Evolutionary conservation across 441 rosid genomes (phyloP).

Genomic region (Erodium chrysanthum): DNA sequence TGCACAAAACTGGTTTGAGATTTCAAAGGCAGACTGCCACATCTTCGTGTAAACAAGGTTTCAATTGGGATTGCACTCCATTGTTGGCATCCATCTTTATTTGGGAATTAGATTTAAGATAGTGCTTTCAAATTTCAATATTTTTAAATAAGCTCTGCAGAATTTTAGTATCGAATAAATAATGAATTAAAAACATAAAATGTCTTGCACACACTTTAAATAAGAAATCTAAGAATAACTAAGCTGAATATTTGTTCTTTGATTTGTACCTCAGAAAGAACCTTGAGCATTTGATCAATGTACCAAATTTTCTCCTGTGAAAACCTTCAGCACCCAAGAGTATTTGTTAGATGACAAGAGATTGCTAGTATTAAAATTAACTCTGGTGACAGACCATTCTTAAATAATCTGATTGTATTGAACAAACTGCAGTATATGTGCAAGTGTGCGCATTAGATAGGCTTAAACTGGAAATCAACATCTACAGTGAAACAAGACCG

Average conservation of each 20-base stretch:
- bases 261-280: constrained; percentile 79
- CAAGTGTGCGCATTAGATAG: background rate
- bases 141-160: background rate
- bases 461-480: background rate
- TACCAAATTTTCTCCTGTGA: constrained; percentile 95
- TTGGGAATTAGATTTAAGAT: background rate
- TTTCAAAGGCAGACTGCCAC: background rate
- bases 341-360: constrained; percentile 19
- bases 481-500: background rate
- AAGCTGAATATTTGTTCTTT: constrained; percentile 13
- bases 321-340: constrained; percentile 52
- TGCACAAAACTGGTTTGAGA: background rate
- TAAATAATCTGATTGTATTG: constrained; percentile 7
- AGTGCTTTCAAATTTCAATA: background rate
- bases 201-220: background rate
- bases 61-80: background rate
- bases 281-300: constrained; percentile 99
- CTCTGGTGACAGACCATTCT: constrained; percentile 7
- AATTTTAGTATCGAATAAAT: constrained; percentile 7
- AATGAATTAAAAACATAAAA: constrained; percentile 6
- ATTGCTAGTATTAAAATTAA: constrained; percentile 4
- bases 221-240: background rate
- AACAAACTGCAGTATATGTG: background rate
- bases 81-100: background rate
- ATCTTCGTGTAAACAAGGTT: background rate